phyloP scores from a whole-genome alignment of 306 rosid species.

The Gynostemma pentaphyllum region DNA sequence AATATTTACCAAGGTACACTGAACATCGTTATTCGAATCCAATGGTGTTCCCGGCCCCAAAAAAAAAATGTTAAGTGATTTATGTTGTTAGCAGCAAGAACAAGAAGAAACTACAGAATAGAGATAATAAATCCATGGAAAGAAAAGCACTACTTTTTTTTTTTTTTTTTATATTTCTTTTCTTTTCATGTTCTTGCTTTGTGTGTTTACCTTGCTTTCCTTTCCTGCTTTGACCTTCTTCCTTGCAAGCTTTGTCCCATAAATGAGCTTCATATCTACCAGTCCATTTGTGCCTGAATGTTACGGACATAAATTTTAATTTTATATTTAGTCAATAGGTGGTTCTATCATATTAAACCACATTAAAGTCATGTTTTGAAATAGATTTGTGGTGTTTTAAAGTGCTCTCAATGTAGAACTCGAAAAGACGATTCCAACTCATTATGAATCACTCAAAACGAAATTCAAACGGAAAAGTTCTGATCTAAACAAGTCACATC shows the following conservation, averaged over 20 bases:
- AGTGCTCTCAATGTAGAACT: too few species aligned
- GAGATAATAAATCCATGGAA: not conserved
- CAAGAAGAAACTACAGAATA: constrained; percentile 8
- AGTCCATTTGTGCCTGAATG: constrained; percentile 82
- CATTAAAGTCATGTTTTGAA: not conserved
- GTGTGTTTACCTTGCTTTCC: constrained; percentile 74
- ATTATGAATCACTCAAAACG: too few species aligned
- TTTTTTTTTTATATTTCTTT: not conserved
- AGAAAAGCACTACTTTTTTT: not conserved
- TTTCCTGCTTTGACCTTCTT: constrained; percentile 93
- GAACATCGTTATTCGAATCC: constrained; percentile 20
- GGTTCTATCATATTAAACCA: constrained; percentile 17
- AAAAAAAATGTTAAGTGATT: not conserved
- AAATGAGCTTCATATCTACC: constrained; percentile 96
- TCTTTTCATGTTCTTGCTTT: not conserved
- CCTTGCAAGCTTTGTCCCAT: constrained; percentile 90
- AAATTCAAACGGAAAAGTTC: too few species aligned
- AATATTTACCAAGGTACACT: constrained; percentile 79
- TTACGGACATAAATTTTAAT: too few species aligned
- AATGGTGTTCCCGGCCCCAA: constrained; percentile 24
- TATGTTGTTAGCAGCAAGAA: constrained; percentile 9
- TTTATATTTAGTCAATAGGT: too few species aligned
- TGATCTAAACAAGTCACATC: too few species aligned
- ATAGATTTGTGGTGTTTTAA: too few species aligned
- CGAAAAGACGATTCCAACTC: too few species aligned